phyloP scores from a whole-genome alignment of 257 asterid genomes.

The Nicotiana undulata region DNA sequence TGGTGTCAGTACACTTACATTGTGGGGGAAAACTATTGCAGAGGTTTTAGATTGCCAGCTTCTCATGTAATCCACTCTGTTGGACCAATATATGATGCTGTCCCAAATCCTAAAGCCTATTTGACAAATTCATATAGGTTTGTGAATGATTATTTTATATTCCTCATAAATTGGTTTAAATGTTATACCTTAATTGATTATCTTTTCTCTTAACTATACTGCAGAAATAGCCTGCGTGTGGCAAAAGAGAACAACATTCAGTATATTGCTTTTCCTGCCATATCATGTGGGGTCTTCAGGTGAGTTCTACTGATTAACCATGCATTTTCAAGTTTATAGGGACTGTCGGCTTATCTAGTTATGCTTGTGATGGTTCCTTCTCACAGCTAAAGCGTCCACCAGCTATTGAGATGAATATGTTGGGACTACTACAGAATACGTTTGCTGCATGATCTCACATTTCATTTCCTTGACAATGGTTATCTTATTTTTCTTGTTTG shows the following conservation, averaged over 20 bases:
- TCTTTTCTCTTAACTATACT: slow-evolving; percentile 15
- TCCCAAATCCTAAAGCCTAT: slow-evolving; percentile 51
- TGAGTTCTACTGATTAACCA: slow-evolving; percentile 20
- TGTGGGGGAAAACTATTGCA: slow-evolving; percentile 22
- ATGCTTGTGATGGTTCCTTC: neutral
- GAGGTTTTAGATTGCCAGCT: slow-evolving; percentile 87
- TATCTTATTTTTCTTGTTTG: neutral
- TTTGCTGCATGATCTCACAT: neutral
- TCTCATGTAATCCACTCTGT: slow-evolving; percentile 95
- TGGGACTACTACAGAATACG: neutral
- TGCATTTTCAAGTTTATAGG: neutral
- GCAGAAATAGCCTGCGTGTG: slow-evolving; percentile 72
- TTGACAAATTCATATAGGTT: slow-evolving; percentile 81
- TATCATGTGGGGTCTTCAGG: slow-evolving; percentile 90
- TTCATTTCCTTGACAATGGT: neutral
- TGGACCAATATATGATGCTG: slow-evolving; percentile 71
- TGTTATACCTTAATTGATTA: slow-evolving; percentile 8
- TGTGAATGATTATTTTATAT: neutral
- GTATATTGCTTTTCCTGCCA: slow-evolving; percentile 85
- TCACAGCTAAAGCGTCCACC: neutral
- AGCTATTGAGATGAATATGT: neutral
- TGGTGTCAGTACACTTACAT: neutral
- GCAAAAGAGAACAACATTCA: slow-evolving; percentile 74
- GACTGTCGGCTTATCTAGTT: neutral
- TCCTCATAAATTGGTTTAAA: neutral